A percentile compares a stretch with the other conserved stretches of the same genome.
Evolutionary conservation across 192 early-diverging fungal genomes (phyloP).

Genomic region (Kickxella alabastrina): DNA sequence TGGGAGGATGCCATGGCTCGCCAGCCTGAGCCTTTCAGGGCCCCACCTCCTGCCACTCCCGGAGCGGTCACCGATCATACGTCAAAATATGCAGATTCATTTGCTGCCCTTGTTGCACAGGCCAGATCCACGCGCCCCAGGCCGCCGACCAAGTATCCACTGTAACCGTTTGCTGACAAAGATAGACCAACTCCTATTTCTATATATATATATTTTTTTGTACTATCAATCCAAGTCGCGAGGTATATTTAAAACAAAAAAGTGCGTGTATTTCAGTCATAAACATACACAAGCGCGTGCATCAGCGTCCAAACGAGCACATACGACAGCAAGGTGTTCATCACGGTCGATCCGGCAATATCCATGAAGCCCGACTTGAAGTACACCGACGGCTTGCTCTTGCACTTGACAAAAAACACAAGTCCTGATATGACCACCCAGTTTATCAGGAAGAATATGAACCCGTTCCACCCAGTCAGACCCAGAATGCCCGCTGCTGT

Average conservation of each 20-base stretch:
- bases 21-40: conserved; percentile 4
- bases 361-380: conserved; percentile 56
- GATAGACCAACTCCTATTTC: too few relatives aligned
- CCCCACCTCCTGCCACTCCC: not conserved
- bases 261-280: conserved; percentile 23
- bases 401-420: conserved; percentile 58
- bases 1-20: conserved; percentile 33
- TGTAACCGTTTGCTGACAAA: not conserved
- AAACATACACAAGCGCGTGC: conserved; percentile 49
- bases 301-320: conserved; percentile 51
- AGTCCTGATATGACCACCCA: conserved; percentile 64
- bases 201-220: not conserved
- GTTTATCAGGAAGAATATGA: conserved; percentile 73
- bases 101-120: conserved; percentile 27
- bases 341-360: conserved; percentile 34
- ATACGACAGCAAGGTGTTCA: conserved; percentile 49
- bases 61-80: conserved; percentile 16
- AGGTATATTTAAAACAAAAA: not conserved
- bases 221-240: not conserved
- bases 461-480: conserved; percentile 76
- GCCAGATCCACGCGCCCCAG: conserved; percentile 8
- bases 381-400: conserved; percentile 53
- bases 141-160: not conserved
- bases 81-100: conserved; percentile 37
- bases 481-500: conserved; percentile 86